phyloP scores from a whole-genome alignment of 495 filamentous ascomycete genomes.

The Polyplosphaeria fusca region DNA sequence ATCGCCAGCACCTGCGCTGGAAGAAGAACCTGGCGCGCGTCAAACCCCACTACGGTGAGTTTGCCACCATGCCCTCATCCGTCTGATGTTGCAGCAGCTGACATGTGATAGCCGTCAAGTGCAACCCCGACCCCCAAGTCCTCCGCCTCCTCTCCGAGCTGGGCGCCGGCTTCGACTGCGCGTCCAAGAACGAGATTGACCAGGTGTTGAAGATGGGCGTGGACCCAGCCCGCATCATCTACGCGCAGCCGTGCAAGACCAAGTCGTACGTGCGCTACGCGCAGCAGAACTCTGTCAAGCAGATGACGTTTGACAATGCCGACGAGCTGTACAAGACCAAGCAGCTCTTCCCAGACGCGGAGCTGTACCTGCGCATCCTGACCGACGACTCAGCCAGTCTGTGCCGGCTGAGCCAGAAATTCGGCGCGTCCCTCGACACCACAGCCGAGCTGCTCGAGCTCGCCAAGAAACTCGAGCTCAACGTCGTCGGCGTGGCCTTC shows the following conservation, averaged over 20 bases:
- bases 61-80: background rate
- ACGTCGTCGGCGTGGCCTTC: constrained; percentile 95
- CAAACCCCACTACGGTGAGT: constrained; percentile 92
- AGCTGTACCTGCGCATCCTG: constrained; percentile 87
- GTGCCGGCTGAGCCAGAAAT: constrained; percentile 94
- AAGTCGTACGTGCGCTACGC: constrained; percentile 94
- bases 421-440: constrained; percentile 82
- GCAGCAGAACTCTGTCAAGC: constrained; percentile 76
- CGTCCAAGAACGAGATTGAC: constrained; percentile 95
- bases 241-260: constrained; percentile 98
- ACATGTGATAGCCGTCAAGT: constrained; percentile 79
- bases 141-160: constrained; percentile 80
- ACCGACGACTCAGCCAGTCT: constrained; percentile 94
- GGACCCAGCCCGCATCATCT: constrained; percentile 91
- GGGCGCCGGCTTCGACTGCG: constrained; percentile 96
- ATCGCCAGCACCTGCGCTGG: constrained; percentile 97
- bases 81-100: background rate
- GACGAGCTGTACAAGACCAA: constrained; percentile 98
- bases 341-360: constrained; percentile 78
- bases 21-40: constrained; percentile 89
- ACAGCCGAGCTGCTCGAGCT: constrained; percentile 74
- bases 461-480: constrained; percentile 83
- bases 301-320: constrained; percentile 99
- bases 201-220: constrained; percentile 79
- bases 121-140: constrained; percentile 90